Conservation (phyloP, 306 rosid genomes). For the Fragaria vesca region DNA sequence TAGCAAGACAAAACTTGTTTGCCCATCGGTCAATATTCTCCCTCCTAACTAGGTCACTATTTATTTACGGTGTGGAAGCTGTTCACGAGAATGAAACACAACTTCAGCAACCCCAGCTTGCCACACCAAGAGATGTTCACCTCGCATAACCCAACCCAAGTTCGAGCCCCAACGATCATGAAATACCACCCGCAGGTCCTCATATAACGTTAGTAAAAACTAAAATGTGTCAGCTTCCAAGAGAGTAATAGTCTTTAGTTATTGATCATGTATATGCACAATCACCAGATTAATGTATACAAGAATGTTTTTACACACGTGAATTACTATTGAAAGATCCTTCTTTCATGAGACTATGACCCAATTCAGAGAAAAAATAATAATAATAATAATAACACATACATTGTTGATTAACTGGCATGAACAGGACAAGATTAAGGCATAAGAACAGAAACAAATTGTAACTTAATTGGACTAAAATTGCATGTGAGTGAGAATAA, state of each 20-base stretch:
- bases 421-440: constrained; percentile 13
- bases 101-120: too few species aligned
- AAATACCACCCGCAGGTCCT: too few species aligned
- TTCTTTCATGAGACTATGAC: not conserved
- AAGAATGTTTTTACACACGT: not conserved
- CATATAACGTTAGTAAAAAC: too few species aligned
- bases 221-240: too few species aligned
- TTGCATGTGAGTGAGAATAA: not conserved
- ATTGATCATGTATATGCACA: not conserved
- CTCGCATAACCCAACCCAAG: too few species aligned
- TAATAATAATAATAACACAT: too few species aligned
- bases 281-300: not conserved
- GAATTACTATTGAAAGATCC: not conserved
- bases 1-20: not conserved
- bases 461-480: not conserved
- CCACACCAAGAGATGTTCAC: too few species aligned
- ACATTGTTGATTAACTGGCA: not conserved
- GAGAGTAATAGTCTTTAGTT: too few species aligned
- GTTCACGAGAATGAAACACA: too few species aligned
- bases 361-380: not conserved
- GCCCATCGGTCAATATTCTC: not conserved
- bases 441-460: not conserved
- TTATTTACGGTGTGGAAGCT: not conserved
- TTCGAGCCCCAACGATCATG: too few species aligned
- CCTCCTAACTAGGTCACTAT: not conserved